Percentiles rank a stretch among this genome's conserved stretches.
These are phyloP conservation scores for Candida xiaguanensis DNA, from an alignment of 805 yeast genomes.

Conservation along the genomic window DNA sequence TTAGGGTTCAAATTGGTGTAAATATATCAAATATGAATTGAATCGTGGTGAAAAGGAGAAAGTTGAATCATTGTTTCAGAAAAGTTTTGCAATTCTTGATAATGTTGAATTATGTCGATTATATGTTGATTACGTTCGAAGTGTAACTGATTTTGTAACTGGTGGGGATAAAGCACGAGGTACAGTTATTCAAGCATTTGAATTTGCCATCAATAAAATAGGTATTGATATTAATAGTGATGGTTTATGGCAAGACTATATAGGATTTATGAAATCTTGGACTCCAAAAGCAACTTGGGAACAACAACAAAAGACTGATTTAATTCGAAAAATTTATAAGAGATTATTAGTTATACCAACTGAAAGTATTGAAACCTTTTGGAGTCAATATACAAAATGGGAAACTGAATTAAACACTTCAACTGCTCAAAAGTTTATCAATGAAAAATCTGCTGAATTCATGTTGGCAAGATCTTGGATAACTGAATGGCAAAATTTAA, in stretches of 20 bases:
- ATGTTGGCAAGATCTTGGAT: slow-evolving; percentile 82
- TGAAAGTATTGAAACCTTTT: slow-evolving; percentile 65
- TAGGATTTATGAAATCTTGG: slow-evolving; percentile 77
- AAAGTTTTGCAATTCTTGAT: slow-evolving; percentile 58
- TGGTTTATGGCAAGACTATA: slow-evolving; percentile 74
- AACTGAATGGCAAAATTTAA: slow-evolving; percentile 64
- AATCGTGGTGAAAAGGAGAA: slow-evolving; percentile 59
- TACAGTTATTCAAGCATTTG: slow-evolving; percentile 75
- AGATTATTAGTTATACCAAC: slow-evolving; percentile 74
- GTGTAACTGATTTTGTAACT: slow-evolving; percentile 64
- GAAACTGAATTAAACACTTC: slow-evolving; percentile 72
- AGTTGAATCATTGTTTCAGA: slow-evolving; percentile 64
- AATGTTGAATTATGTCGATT: slow-evolving; percentile 69
- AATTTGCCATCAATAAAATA: slow-evolving; percentile 71
- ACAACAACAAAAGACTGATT: slow-evolving; percentile 73
- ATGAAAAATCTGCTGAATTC: slow-evolving; percentile 77
- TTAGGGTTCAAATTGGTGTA: slow-evolving; percentile 58
- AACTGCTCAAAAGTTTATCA: slow-evolving; percentile 80
- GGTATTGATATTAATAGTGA: slow-evolving; percentile 76
- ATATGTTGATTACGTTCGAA: slow-evolving; percentile 76
- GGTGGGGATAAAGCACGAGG: slow-evolving; percentile 81
- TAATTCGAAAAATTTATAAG: slow-evolving; percentile 69
- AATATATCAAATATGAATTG: slow-evolving; percentile 62
- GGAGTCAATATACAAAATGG: slow-evolving; percentile 81
- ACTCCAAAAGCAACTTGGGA: slow-evolving; percentile 80